phyloP scores from a whole-genome alignment of 1,284 basidiomycete species.

The Uromyces viciae-fabae region DNA sequence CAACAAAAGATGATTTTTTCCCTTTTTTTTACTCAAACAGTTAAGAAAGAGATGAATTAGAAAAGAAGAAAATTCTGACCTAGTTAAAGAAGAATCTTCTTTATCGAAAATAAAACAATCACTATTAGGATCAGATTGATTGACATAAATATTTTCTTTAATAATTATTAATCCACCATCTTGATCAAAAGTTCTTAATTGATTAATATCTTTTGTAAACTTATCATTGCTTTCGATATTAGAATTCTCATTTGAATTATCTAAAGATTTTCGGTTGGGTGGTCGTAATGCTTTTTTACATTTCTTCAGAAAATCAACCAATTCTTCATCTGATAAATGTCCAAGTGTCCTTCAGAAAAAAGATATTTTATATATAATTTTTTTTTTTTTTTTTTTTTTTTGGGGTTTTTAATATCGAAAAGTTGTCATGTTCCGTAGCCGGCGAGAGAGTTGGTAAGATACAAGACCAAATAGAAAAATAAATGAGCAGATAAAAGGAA shows the following conservation, averaged over 20 bases:
- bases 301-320: constrained; percentile 70
- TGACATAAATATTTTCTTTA: constrained; percentile 72
- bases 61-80: constrained; percentile 57
- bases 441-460: too few species aligned
- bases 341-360: constrained; percentile 4
- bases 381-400: neutral
- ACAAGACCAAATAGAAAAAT: too few species aligned
- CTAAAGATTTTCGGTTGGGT: constrained; percentile 56
- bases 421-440: too few species aligned
- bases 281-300: constrained; percentile 59
- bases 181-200: constrained; percentile 48
- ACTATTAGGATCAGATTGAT: constrained; percentile 58
- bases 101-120: constrained; percentile 71
- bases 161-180: constrained; percentile 66
- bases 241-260: neutral
- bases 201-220: too few species aligned
- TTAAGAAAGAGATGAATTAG: neutral
- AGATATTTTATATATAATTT: neutral
- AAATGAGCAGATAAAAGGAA: too few species aligned
- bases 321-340: constrained; percentile 71
- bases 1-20: neutral
- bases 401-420: too few species aligned
- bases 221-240: neutral
- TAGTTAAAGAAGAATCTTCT: constrained; percentile 80
- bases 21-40: neutral